Conservation (phyloP, 345 rosid species). For the Eucalyptus shirleyi region DNA sequence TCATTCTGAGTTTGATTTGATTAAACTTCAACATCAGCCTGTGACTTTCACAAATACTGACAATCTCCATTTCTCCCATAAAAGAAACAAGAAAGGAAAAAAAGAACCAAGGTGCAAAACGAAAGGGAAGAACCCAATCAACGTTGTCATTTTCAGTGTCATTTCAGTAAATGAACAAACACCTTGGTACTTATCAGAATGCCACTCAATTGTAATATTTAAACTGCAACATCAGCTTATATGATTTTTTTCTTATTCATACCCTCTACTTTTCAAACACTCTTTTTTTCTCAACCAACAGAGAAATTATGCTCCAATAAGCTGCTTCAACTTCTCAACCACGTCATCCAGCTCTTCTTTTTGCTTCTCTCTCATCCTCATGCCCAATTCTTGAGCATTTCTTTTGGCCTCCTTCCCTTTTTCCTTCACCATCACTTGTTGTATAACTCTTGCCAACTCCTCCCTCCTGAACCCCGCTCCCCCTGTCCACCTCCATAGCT, state of each 20-base stretch:
- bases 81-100: neutral
- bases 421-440: neutral
- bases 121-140: neutral
- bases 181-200: neutral
- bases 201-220: neutral
- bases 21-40: neutral
- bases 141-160: neutral
- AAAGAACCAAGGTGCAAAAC: neutral
- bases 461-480: neutral
- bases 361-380: neutral
- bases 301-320: neutral
- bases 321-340: neutral
- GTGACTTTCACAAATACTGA: neutral
- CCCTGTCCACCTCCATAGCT: neutral
- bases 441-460: constrained; percentile 1
- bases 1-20: neutral
- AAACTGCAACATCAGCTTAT: neutral
- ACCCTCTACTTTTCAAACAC: neutral
- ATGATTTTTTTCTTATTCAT: neutral
- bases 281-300: neutral
- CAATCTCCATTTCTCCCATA: neutral
- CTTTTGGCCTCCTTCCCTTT: neutral
- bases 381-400: neutral
- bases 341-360: neutral
- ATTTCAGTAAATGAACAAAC: neutral